These are phyloP conservation scores for Adenanthera pavonina DNA, from an alignment of 306 rosid species.

Conservation along the genomic window DNA sequence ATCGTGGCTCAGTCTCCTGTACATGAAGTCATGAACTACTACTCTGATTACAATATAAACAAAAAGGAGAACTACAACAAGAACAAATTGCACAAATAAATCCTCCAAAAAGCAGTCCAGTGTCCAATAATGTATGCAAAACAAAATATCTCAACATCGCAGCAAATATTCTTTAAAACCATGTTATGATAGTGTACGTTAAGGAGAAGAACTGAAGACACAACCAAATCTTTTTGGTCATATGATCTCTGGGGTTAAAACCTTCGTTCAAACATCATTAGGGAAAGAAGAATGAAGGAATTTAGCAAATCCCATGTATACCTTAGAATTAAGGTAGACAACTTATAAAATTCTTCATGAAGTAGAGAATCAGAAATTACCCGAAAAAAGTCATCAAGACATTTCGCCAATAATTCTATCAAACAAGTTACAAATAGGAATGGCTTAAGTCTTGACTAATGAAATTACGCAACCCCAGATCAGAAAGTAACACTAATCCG, in stretches of 20 bases:
- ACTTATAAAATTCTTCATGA: not conserved
- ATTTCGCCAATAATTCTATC: not conserved
- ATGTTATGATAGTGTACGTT: not conserved
- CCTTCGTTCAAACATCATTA: not conserved
- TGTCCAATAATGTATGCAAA: not conserved
- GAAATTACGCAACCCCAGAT: conserved; percentile 30
- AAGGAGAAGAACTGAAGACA: not conserved
- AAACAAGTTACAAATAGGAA: not conserved
- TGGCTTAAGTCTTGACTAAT: not conserved
- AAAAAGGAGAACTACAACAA: conserved; percentile 7
- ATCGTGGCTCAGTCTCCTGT: not conserved
- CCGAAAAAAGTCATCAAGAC: not conserved
- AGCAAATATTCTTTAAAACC: not conserved
- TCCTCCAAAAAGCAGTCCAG: not conserved
- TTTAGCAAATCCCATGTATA: not conserved
- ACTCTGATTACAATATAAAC: not conserved
- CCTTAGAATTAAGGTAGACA: conserved; percentile 6
- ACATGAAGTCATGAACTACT: conserved; percentile 1
- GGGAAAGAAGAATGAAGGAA: not conserved
- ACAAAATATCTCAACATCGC: not conserved
- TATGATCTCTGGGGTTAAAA: conserved; percentile 20
- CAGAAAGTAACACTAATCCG: not conserved
- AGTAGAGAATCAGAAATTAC: not conserved
- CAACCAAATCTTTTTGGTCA: conserved; percentile 6
- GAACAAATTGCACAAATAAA: not conserved